phyloP scores from a whole-genome alignment of 306 rosid genomes.

The Biancaea sappan region DNA sequence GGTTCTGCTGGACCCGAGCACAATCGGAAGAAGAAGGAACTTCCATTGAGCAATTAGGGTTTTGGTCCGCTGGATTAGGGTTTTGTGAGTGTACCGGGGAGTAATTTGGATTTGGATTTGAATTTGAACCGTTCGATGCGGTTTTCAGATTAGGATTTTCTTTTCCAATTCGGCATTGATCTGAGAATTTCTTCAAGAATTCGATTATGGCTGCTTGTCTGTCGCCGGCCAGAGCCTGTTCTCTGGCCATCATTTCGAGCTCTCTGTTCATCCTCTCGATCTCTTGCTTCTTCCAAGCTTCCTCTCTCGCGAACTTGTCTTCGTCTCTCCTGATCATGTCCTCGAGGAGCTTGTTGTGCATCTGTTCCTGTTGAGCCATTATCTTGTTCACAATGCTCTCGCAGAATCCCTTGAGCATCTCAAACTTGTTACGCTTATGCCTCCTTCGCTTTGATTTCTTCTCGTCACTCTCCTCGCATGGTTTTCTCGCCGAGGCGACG shows the following conservation, averaged over 20 bases:
- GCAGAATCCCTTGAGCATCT: constrained; percentile 67
- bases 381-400: constrained; percentile 67
- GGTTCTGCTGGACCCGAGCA: constrained; percentile 25
- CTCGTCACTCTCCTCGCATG: constrained; percentile 13
- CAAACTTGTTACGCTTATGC: constrained; percentile 57
- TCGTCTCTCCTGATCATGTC: constrained; percentile 77
- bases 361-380: constrained; percentile 82
- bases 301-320: constrained; percentile 67
- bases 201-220: constrained; percentile 67
- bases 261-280: constrained; percentile 73
- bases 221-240: constrained; percentile 65
- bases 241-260: constrained; percentile 69
- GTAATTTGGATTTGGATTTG: constrained; percentile 1
- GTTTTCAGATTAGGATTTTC: neutral
- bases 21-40: constrained; percentile 38
- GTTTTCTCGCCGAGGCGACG: neutral
- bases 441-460: constrained; percentile 40
- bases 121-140: constrained; percentile 10
- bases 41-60: constrained; percentile 49
- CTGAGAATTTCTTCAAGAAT: constrained; percentile 61
- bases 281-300: constrained; percentile 84
- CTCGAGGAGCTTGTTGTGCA: constrained; percentile 65
- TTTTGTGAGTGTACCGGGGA: constrained; percentile 27
- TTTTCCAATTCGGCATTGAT: constrained; percentile 29
- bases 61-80: constrained; percentile 41